Base-by-base conservation (phyloP, 2,329 filamentous ascomycete species). In the Aspergillus costaricaensis region DNA sequence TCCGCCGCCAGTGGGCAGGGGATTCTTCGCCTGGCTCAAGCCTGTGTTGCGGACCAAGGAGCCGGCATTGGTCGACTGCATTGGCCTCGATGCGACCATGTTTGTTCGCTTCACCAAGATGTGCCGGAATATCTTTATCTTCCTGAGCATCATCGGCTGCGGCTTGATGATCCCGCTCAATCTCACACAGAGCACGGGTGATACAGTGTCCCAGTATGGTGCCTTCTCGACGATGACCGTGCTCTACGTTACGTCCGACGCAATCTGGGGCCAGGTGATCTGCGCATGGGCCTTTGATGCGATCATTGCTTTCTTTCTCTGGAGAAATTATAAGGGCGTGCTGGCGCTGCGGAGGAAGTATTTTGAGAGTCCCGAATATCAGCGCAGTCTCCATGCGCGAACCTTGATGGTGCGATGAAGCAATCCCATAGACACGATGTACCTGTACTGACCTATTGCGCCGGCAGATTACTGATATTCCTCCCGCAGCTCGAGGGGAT, bases 51-150 rank as follows among this genome's bases (percentile, higher is more conserved):
- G 83, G 62, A 94, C 91, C 14, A 88, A 86, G 61, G 95, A 99
- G 79, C 80, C 87, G 58, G 84, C 91, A 14, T 77, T 97, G 63
- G 83, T 96, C 23, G 84, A 90, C n/a, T 87, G 90, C 68, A 88
- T 96, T 41, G 95, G 95, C 53, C 82, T 99, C 80, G 95, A 99
- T 77, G 95, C 93, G 8, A 90, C 91, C 8, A 80, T 99, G 51
- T 98, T 99, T 75, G 81, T 99, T 66, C 88, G 94, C 55, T 93
- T 97, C 70, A 86, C 88, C 53, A 85, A 88, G 67, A 98, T 99
- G 95, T 91, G 91, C 72, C 88, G 95, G 62, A 95, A 96, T 74
- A 91, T 98, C 65, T 96, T 98, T 73, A 72, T 90, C 27, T 78
- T 86, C 7, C 79, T 97, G 58, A 85, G 88, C 27, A 65, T 96